Evolutionary conservation across 176 grass and related monocot genomes (phyloP).

Genomic region (Saccharum officinarum): DNA sequence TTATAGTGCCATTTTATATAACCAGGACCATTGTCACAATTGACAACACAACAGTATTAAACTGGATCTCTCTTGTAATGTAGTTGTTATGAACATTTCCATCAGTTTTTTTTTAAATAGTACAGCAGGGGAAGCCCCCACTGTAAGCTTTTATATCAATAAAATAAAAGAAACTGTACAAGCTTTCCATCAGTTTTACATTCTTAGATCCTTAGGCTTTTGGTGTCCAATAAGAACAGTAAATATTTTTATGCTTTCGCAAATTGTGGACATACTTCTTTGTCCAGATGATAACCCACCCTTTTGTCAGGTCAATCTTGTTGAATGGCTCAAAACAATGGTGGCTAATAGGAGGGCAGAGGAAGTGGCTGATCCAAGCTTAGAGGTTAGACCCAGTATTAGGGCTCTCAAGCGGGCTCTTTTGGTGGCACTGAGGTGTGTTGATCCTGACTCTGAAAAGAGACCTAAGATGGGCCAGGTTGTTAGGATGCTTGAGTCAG

Average conservation of each 20-base stretch:
- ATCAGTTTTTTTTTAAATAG: neutral
- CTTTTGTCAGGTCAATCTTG: slow-evolving; percentile 71
- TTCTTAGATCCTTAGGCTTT: neutral
- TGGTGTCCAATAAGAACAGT: neutral
- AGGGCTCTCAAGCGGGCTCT: slow-evolving; percentile 68
- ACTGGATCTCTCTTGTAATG: neutral
- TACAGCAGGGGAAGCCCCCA: too few relatives aligned
- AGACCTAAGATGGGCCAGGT: slow-evolving; percentile 86
- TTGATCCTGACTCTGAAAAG: slow-evolving; percentile 86
- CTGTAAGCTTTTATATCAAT: too few relatives aligned
- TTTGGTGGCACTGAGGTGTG: slow-evolving; percentile 66
- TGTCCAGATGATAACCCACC: neutral
- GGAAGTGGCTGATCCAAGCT: slow-evolving; percentile 71
- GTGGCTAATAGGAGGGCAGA: slow-evolving; percentile 69
- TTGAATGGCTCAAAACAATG: slow-evolving; percentile 93
- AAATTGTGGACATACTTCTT: neutral
- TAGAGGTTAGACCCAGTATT: slow-evolving; percentile 55
- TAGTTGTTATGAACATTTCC: neutral
- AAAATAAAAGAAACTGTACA: too few relatives aligned
- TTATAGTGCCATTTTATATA: neutral
- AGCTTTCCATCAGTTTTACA: neutral
- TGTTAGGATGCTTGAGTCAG: slow-evolving; percentile 80
- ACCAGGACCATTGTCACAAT: neutral
- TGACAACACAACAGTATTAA: neutral
- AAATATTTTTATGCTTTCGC: neutral